Percentiles rank a stretch among this genome's conserved stretches.
Evolutionary conservation across 768 basidiomycete genomes (phyloP).

Genomic region (Hygrocybe coccinea): DNA sequence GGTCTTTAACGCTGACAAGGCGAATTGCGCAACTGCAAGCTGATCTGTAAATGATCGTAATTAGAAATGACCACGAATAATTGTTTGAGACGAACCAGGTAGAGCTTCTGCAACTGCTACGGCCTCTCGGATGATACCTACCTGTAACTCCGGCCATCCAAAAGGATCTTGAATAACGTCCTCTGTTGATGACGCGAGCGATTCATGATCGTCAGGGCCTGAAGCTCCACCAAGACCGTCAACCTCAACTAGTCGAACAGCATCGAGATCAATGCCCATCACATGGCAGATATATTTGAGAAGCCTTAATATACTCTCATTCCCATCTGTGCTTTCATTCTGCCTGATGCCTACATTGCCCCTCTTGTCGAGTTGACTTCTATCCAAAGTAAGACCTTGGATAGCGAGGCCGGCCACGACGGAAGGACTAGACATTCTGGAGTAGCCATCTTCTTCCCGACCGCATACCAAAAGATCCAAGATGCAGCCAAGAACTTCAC

Average conservation of each 20-base stretch:
- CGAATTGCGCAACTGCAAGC: conserved; percentile 77
- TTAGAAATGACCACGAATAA: not conserved
- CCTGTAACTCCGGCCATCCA: conserved; percentile 94
- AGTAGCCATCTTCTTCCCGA: conserved; percentile 62
- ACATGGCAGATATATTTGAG: conserved; percentile 71
- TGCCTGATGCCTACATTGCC: conserved; percentile 67
- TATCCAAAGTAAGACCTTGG: conserved; percentile 38
- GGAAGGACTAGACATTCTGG: conserved; percentile 38
- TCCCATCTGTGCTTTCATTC: conserved; percentile 73
- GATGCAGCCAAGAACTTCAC: conserved; percentile 81
- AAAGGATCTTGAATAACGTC: conserved; percentile 51
- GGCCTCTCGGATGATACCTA: conserved; percentile 89
- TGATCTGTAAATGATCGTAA: conserved; percentile 52
- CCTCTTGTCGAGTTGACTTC: conserved; percentile 29
- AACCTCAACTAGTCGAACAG: conserved; percentile 49
- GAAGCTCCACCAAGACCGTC: conserved; percentile 14
- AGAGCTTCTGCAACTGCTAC: conserved; percentile 87
- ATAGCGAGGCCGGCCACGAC: conserved; percentile 45
- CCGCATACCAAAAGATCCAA: conserved; percentile 85
- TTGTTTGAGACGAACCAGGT: conserved; percentile 54
- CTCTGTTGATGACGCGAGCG: conserved; percentile 29
- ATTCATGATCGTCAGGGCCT: conserved; percentile 2
- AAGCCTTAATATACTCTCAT: conserved; percentile 71
- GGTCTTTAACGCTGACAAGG: conserved; percentile 78
- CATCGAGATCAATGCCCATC: conserved; percentile 77